Percentiles rank a stretch among this genome's conserved stretches.
These are phyloP conservation scores for Xylariaceae sp. DNA, from an alignment of 2,329 filamentous ascomycete species.

Conservation along the genomic window DNA sequence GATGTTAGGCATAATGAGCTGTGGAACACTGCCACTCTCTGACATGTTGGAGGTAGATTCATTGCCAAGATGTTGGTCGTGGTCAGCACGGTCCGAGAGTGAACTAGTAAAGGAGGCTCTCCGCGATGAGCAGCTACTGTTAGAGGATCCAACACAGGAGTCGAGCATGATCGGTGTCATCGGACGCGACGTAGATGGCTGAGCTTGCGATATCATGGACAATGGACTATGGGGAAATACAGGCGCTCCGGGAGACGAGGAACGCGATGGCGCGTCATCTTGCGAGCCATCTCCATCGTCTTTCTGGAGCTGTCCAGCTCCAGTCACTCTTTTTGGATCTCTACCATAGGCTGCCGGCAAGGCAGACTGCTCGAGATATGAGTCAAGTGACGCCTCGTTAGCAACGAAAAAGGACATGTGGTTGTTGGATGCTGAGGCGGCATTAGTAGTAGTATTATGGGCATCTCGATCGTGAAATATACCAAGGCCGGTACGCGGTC, in stretches of 20 bases:
- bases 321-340: slow-evolving; percentile 31
- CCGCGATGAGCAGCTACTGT: slow-evolving; percentile 46
- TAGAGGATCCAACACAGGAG: slow-evolving; percentile 37
- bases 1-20: slow-evolving; percentile 97
- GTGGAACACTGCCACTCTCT: slow-evolving; percentile 54
- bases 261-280: slow-evolving; percentile 23
- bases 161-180: slow-evolving; percentile 43
- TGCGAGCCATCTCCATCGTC: slow-evolving; percentile 23
- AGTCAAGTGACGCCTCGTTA: slow-evolving; percentile 45
- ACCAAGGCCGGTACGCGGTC: slow-evolving; percentile 35
- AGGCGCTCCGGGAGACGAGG: slow-evolving; percentile 31
- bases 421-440: slow-evolving; percentile 33
- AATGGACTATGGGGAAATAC: slow-evolving; percentile 31
- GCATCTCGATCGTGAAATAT: slow-evolving; percentile 33
- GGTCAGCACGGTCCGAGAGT: slow-evolving; percentile 42
- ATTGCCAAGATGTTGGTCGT: slow-evolving; percentile 42
- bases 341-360: slow-evolving; percentile 26
- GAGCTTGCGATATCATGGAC: slow-evolving; percentile 28
- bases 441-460: slow-evolving; percentile 18
- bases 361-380: slow-evolving; percentile 33
- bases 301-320: slow-evolving; percentile 16
- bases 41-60: slow-evolving; percentile 38
- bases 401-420: slow-evolving; percentile 50
- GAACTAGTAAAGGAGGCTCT: slow-evolving; percentile 47
- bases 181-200: slow-evolving; percentile 37